Evolutionary conservation across 768 basidiomycete genomes (phyloP).

Genomic region (Collybia mongolica): DNA sequence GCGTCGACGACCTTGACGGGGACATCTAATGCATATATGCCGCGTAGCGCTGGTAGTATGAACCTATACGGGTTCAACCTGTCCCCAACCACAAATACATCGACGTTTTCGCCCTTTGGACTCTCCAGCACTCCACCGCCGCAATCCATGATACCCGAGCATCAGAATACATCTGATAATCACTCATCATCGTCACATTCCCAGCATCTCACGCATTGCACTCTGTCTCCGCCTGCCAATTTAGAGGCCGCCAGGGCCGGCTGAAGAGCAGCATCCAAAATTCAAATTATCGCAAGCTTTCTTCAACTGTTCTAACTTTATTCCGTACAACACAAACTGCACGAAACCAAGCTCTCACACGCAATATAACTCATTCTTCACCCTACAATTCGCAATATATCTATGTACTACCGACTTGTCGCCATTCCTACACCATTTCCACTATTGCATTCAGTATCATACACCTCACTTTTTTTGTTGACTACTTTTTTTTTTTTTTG

Average conservation of each 20-base stretch:
- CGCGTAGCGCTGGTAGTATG: slow-evolving; percentile 23
- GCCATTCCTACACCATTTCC: slow-evolving; percentile 14
- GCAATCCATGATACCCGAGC: slow-evolving; percentile 36
- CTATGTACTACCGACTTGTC: slow-evolving; percentile 29
- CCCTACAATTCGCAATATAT: slow-evolving; percentile 21
- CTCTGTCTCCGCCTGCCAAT: slow-evolving; percentile 27
- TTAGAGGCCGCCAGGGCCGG: slow-evolving; percentile 49
- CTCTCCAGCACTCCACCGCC: slow-evolving; percentile 25
- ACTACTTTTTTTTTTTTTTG: slow-evolving; percentile 19
- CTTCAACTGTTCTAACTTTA: slow-evolving; percentile 8
- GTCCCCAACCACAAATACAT: slow-evolving; percentile 14
- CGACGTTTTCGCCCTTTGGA: slow-evolving; percentile 38
- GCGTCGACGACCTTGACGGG: slow-evolving; percentile 28
- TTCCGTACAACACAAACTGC: slow-evolving; percentile 19
- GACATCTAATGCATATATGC: slow-evolving; percentile 32
- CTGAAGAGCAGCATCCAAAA: slow-evolving; percentile 23
- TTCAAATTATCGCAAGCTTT: slow-evolving; percentile 19
- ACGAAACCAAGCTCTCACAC: slow-evolving; percentile 19
- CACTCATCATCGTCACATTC: slow-evolving; percentile 28
- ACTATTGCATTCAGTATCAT: slow-evolving; percentile 20
- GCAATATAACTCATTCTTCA: slow-evolving; percentile 22
- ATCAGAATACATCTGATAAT: slow-evolving; percentile 27
- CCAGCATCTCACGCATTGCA: slow-evolving; percentile 30
- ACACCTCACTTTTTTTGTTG: slow-evolving; percentile 18
- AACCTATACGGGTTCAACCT: slow-evolving; percentile 26